These are phyloP conservation scores for Castanospermum australe DNA, from an alignment of 306 rosid species.

Conservation along the genomic window DNA sequence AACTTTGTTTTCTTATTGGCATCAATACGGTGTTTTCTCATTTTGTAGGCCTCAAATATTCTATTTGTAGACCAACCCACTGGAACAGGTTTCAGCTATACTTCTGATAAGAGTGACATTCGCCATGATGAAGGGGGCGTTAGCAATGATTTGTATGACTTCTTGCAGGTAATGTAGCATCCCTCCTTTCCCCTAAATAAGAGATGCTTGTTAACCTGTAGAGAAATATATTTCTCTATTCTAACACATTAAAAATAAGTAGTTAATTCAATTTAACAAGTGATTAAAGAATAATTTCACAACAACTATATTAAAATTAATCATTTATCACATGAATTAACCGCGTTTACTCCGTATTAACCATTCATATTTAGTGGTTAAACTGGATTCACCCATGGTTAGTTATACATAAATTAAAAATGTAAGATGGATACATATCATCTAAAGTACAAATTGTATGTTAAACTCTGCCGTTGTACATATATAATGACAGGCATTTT, in stretches of 20 bases:
- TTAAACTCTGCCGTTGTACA: not conserved
- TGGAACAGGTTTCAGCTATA: conserved; percentile 95
- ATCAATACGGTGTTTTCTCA: not conserved
- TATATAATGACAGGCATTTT: conserved; percentile 67
- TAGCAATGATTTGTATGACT: conserved; percentile 84
- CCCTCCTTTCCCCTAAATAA: too few relatives aligned
- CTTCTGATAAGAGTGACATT: conserved; percentile 60
- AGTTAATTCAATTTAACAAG: not conserved
- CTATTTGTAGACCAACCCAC: conserved; percentile 81
- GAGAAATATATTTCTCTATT: too few relatives aligned
- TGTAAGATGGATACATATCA: not conserved
- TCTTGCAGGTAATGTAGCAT: conserved; percentile 66
- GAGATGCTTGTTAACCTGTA: too few relatives aligned
- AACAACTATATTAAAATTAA: not conserved
- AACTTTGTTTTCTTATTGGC: not conserved
- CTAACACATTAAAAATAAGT: too few relatives aligned
- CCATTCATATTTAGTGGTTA: not conserved
- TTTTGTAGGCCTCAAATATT: conserved; percentile 80
- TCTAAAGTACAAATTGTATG: not conserved
- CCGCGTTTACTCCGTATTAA: not conserved
- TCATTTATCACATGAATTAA: not conserved
- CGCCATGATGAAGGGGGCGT: conserved; percentile 81
- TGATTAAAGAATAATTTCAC: not conserved
- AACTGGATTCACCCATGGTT: not conserved
- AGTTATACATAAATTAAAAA: not conserved